Conservation (phyloP, 2,329 filamentous ascomycete species). For the Aspergillus fumigatus region DNA sequence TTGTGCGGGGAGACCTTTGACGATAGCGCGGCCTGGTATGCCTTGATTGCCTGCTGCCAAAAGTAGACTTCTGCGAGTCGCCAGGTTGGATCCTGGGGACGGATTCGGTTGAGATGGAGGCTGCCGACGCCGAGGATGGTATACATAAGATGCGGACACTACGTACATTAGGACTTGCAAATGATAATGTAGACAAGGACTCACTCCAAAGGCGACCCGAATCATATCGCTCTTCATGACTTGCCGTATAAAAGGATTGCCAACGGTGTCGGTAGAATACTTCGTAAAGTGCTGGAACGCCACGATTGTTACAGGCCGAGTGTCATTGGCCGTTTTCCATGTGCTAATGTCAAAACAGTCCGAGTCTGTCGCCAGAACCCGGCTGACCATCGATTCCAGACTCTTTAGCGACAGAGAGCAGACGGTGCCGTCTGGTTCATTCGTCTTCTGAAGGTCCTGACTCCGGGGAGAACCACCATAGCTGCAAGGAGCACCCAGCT, state of each 20-base stretch:
- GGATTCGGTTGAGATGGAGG: slow-evolving; percentile 23
- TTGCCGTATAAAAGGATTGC: slow-evolving; percentile 8
- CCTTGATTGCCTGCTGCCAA: slow-evolving; percentile 25
- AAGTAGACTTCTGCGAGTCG: slow-evolving; percentile 23
- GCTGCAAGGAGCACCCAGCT: slow-evolving; percentile 17
- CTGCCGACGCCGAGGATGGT: slow-evolving; percentile 25
- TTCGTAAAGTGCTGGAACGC: slow-evolving; percentile 21
- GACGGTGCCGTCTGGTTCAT: background rate
- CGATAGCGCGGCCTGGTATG: slow-evolving; percentile 23
- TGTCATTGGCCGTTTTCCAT: background rate
- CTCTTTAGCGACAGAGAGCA: slow-evolving; percentile 16
- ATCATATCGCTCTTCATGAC: slow-evolving; percentile 24
- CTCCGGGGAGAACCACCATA: slow-evolving; percentile 9
- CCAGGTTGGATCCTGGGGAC: slow-evolving; percentile 13
- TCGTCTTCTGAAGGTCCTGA: background rate
- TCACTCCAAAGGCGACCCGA: slow-evolving; percentile 16
- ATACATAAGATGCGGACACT: slow-evolving; percentile 29
- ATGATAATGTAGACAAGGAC: too few species aligned
- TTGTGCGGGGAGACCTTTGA: slow-evolving; percentile 15
- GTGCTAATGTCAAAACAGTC: background rate
- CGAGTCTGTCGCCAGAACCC: slow-evolving; percentile 4
- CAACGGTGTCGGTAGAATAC: slow-evolving; percentile 10
- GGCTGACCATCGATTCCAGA: slow-evolving; percentile 11
- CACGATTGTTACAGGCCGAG: slow-evolving; percentile 6
- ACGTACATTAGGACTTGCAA: background rate